Evolutionary conservation across 164 flowering plant species (phyloP).

Genomic region (Stephania cephalantha): DNA sequence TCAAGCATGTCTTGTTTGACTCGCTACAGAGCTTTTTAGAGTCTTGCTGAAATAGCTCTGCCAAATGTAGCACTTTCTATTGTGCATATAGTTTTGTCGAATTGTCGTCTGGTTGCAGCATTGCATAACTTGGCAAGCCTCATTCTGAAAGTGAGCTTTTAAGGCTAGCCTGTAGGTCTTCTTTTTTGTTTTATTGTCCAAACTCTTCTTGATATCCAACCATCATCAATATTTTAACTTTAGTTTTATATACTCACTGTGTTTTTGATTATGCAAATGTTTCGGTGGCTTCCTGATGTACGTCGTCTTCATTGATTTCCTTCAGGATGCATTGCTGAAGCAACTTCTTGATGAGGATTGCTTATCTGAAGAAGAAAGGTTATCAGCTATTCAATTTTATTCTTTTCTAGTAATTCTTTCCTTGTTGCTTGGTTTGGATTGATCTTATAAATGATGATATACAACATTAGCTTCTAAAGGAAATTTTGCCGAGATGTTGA

Average conservation of each 20-base stretch:
- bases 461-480: background rate
- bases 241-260: background rate
- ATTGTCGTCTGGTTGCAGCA: background rate
- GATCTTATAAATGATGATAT: background rate
- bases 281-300: background rate
- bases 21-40: too few species aligned
- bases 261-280: background rate
- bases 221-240: background rate
- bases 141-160: background rate
- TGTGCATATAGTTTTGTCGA: background rate
- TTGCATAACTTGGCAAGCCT: background rate
- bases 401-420: background rate
- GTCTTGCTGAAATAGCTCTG: background rate
- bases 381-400: slow-evolving; percentile 2
- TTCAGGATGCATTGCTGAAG: slow-evolving; percentile 82
- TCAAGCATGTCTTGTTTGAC: too few species aligned
- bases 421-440: background rate
- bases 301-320: slow-evolving; percentile 4
- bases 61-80: background rate
- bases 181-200: background rate
- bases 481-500: background rate
- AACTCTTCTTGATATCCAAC: background rate
- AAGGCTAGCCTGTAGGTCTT: background rate
- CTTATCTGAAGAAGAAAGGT: slow-evolving; percentile 78
- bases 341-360: slow-evolving; percentile 52